Percentiles rank a stretch among this genome's conserved stretches.
Conservation (phyloP, 2,329 filamentous ascomycete genomes). For the Neonectria hederae region DNA sequence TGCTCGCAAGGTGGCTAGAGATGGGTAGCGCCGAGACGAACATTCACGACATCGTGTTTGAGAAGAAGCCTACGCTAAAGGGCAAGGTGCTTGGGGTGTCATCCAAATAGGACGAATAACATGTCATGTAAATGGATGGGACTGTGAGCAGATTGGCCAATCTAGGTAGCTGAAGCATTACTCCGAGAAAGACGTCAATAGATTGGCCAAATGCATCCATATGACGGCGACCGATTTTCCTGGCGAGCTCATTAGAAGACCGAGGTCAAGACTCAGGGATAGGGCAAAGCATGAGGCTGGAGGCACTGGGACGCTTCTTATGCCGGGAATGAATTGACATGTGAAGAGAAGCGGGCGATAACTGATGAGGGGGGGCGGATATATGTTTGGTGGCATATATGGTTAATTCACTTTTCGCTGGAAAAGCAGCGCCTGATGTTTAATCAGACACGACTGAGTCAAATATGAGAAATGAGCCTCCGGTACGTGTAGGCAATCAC, state of each 20-base stretch:
- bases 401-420: too few relatives aligned
- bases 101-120: constrained; percentile 51
- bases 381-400: background rate
- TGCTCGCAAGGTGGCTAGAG: constrained; percentile 80
- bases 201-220: background rate
- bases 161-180: background rate
- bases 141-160: background rate
- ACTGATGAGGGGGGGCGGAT: background rate
- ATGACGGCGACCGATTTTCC: background rate
- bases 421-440: background rate
- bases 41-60: constrained; percentile 60
- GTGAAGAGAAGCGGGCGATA: too few relatives aligned
- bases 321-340: too few relatives aligned
- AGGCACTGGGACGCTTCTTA: too few relatives aligned
- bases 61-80: constrained; percentile 58
- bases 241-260: background rate
- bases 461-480: background rate
- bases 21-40: constrained; percentile 55
- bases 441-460: background rate
- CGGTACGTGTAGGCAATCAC: background rate
- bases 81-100: constrained; percentile 60
- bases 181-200: background rate
- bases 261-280: too few relatives aligned
- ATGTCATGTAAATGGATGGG: background rate
- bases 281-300: too few relatives aligned